Conservation (phyloP, 2,329 filamentous ascomycete species). For the Blastomyces silverae region DNA sequence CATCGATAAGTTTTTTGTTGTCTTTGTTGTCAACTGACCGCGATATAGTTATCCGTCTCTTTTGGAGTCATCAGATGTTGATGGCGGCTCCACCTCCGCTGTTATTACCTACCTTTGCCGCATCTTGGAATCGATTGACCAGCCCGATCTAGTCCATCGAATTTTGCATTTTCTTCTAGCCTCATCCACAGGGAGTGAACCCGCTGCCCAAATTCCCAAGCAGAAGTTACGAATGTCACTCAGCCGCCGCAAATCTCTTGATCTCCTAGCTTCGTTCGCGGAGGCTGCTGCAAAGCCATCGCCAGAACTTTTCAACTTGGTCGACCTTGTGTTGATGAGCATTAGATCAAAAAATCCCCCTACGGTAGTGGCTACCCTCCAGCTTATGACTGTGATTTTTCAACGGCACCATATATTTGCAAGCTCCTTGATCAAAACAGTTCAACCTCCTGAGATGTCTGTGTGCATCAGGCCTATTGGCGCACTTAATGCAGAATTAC, state of each 20-base stretch:
- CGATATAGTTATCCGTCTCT: slow-evolving; percentile 75
- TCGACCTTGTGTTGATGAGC: slow-evolving; percentile 82
- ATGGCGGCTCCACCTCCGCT: slow-evolving; percentile 92
- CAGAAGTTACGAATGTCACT: slow-evolving; percentile 54
- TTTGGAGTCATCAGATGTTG: slow-evolving; percentile 91
- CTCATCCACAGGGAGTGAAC: slow-evolving; percentile 50
- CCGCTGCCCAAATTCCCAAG: slow-evolving; percentile 39
- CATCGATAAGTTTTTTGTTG: neutral
- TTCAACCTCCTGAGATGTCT: slow-evolving; percentile 27
- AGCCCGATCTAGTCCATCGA: slow-evolving; percentile 88
- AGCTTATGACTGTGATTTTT: slow-evolving; percentile 77
- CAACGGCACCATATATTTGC: slow-evolving; percentile 84
- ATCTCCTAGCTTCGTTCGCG: slow-evolving; percentile 73
- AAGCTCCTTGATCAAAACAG: slow-evolving; percentile 56
- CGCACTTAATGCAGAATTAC: slow-evolving; percentile 38
- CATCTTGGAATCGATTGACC: slow-evolving; percentile 84
- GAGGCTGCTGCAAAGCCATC: slow-evolving; percentile 68
- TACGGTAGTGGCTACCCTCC: slow-evolving; percentile 82
- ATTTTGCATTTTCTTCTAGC: slow-evolving; percentile 89
- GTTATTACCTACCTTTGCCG: slow-evolving; percentile 88
- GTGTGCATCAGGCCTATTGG: slow-evolving; percentile 33
- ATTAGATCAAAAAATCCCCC: slow-evolving; percentile 77
- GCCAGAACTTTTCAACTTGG: slow-evolving; percentile 83
- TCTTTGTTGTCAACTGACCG: slow-evolving; percentile 7
- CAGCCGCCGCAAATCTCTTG: slow-evolving; percentile 79